phyloP scores from a whole-genome alignment of 2,329 filamentous ascomycete genomes.

The Dactylellina parvicollis region DNA sequence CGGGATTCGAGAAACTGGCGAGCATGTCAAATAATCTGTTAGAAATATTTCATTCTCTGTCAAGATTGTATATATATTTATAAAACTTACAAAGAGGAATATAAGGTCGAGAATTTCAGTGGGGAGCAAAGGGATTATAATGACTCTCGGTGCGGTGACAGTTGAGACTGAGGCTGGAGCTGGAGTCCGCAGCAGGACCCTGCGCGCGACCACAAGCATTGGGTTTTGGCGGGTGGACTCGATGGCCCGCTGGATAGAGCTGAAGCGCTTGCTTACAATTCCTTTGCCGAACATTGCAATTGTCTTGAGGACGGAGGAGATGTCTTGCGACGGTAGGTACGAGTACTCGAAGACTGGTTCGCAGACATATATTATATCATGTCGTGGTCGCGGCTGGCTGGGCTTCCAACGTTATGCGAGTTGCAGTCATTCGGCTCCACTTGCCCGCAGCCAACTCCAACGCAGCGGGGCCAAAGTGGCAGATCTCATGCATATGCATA shows the following conservation, averaged over 20 bases:
- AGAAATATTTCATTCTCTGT: no score
- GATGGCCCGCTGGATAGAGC: neutral
- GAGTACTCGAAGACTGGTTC: no score
- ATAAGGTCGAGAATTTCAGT: constrained; percentile 24
- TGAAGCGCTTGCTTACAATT: constrained; percentile 1
- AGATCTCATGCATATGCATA: no score
- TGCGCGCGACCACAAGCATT: neutral
- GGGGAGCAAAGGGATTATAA: constrained; percentile 5
- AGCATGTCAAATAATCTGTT: no score
- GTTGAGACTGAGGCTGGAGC: neutral
- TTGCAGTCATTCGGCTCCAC: constrained; percentile 3
- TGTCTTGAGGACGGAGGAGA: neutral
- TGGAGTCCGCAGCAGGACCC: neutral
- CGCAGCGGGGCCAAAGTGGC: neutral
- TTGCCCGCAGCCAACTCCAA: neutral
- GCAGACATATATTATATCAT: no score
- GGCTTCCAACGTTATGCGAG: neutral
- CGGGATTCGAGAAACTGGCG: no score
- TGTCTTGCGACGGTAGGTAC: no score
- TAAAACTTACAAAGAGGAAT: constrained; percentile 19
- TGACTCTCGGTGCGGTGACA: neutral
- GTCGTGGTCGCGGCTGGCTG: neutral
- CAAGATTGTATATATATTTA: no score
- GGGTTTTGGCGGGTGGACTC: neutral
- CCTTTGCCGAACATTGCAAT: neutral